Evolutionary conservation across 2,329 filamentous ascomycete species (phyloP).

Genomic region (Hypoxylon sp.): DNA sequence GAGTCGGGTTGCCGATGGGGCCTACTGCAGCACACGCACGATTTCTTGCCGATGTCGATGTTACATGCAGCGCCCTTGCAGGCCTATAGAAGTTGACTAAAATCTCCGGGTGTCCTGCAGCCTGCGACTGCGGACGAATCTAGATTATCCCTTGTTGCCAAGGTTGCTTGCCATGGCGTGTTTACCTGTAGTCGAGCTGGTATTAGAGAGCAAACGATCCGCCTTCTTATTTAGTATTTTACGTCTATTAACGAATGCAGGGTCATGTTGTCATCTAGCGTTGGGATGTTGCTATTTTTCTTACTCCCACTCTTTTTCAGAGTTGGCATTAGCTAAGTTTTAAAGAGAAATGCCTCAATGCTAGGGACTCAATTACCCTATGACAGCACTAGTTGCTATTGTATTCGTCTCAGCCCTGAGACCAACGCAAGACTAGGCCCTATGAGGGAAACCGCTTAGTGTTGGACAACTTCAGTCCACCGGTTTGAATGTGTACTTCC

Average conservation of each 20-base stretch:
- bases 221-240: neutral
- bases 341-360: neutral
- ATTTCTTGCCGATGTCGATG: slow-evolving; percentile 28
- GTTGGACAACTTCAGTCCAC: neutral
- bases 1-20: slow-evolving; percentile 21
- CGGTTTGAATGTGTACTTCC: neutral
- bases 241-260: neutral
- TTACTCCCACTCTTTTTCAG: slow-evolving; percentile 6
- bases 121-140: slow-evolving; percentile 30
- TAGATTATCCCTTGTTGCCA: slow-evolving; percentile 41
- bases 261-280: slow-evolving; percentile 25
- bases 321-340: slow-evolving; percentile 36
- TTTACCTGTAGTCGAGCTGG: slow-evolving; percentile 13
- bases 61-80: slow-evolving; percentile 39
- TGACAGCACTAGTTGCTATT: slow-evolving; percentile 4
- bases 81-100: slow-evolving; percentile 19
- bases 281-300: slow-evolving; percentile 32
- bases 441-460: slow-evolving; percentile 14
- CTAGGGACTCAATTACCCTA: slow-evolving; percentile 18
- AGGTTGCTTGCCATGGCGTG: slow-evolving; percentile 21
- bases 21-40: slow-evolving; percentile 11
- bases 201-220: slow-evolving; percentile 19
- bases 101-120: slow-evolving; percentile 32
- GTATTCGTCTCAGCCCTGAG: slow-evolving; percentile 2
- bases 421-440: slow-evolving; percentile 9